Base-by-base conservation (phyloP, 768 basidiomycete genomes). In the Termitomyces sp. region DNA sequence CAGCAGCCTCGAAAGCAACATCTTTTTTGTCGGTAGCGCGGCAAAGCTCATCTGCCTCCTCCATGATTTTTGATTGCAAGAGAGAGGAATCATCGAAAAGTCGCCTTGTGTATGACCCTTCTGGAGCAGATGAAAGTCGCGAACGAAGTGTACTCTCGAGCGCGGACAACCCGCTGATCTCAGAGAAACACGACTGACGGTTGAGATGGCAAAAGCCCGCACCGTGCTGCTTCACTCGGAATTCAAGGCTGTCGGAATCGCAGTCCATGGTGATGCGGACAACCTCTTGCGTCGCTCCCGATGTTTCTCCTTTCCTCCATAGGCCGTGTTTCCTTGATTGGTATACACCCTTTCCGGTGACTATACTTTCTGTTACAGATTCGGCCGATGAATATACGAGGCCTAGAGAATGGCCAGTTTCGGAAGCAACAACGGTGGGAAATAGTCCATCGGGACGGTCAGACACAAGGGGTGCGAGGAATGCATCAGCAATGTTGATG, bases 41-140 rank as follows among this genome's bases (percentile, higher is more conserved):
- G 69, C 94, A 96, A n/a, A 99, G 81, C 72, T 99, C 97, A 66
- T 96, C 92, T 0, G 97, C 97, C 71, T 99, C 97, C 73, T 99
- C 97, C 87, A 91, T 93, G 63, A 99, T 94, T 78, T 99, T 99
- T 54, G 94, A 88, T 48, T 80, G 83, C 47, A 98, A 77, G n/a
- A 99, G 79, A 48, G 80, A 81, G 5, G 87, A 75, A 69, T 98
- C 92, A 45, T 81, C 78, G 73, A 98, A 97, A 30, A 99, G 75
- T 55, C 93, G 78, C 53, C 81, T 85, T 18, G 97, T 98, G 73
- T 99, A 99, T 1, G 92, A 95, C 6, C 94, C 95, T 64, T 87
- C 87, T 0, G 95, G 95, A 0, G 96, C 93, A 27, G 83, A 81
- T 36, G 75, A 73, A 47, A 91, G 75, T 44, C 97, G 84, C 2